Conservation (phyloP, 305 asterid species). For the Fraxinus velutina region DNA sequence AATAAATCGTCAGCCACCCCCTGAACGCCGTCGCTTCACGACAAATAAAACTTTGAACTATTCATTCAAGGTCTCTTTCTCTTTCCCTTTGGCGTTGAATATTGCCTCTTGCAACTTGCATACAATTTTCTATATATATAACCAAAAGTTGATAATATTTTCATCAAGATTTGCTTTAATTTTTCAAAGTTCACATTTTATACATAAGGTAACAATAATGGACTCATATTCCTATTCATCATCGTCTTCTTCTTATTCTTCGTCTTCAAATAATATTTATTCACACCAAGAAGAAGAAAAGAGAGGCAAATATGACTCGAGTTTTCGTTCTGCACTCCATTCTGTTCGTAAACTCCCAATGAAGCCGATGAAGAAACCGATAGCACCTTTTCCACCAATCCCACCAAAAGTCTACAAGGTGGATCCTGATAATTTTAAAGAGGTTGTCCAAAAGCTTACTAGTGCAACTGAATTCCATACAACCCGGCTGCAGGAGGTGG, state of each 20-base stretch:
- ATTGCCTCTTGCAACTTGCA: background rate
- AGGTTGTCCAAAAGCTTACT: constrained; percentile 35
- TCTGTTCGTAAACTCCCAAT: constrained; percentile 40
- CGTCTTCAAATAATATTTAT: background rate
- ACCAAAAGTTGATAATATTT: background rate
- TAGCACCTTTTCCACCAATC: constrained; percentile 32
- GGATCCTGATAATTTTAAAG: constrained; percentile 25
- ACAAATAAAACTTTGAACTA: background rate
- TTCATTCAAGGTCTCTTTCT: background rate
- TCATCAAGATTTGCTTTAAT: background rate
- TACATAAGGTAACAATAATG: background rate
- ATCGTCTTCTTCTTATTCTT: background rate
- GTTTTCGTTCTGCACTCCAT: constrained; percentile 35
- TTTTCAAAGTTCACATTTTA: background rate
- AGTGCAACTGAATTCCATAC: constrained; percentile 21
- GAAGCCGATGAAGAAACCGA: constrained; percentile 28
- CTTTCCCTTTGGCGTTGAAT: background rate
- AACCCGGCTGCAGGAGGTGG: background rate
- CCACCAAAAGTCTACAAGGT: constrained; percentile 35
- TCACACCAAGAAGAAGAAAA: background rate
- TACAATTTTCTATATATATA: background rate
- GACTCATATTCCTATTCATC: constrained; percentile 10
- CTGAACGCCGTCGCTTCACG: background rate
- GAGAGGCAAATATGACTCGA: background rate
- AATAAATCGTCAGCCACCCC: background rate